A percentile compares a stretch with the other conserved stretches of the same genome.
These are phyloP conservation scores for Phialophora macrospora DNA, from an alignment of 2,329 filamentous ascomycete species.

Conservation along the genomic window DNA sequence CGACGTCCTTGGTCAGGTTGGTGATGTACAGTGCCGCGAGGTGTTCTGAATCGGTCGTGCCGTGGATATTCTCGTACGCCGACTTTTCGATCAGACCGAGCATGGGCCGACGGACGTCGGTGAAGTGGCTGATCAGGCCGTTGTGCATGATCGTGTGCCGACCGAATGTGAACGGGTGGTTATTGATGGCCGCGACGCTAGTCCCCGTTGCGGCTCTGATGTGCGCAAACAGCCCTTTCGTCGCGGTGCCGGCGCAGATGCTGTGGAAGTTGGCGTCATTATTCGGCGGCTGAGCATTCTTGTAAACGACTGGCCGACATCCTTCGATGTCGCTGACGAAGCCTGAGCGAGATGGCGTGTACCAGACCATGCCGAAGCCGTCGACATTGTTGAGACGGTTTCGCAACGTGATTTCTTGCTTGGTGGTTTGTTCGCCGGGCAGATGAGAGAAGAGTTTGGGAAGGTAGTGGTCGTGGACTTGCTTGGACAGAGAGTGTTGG, in stretches of 20 bases:
- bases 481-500: conserved; percentile 51
- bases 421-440: conserved; percentile 48
- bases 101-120: conserved; percentile 53
- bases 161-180: conserved; percentile 62
- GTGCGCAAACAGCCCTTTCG: conserved; percentile 58
- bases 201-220: conserved; percentile 58
- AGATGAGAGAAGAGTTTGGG: conserved; percentile 57
- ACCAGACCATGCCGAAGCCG: conserved; percentile 61
- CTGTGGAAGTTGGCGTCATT: conserved; percentile 61
- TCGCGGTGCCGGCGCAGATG: conserved; percentile 58
- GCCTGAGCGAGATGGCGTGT: conserved; percentile 52
- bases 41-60: conserved; percentile 60
- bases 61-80: conserved; percentile 55
- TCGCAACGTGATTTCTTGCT: conserved; percentile 48
- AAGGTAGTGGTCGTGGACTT: conserved; percentile 60
- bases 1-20: conserved; percentile 35
- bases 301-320: conserved; percentile 56
- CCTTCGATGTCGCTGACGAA: conserved; percentile 40
- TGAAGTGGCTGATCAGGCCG: conserved; percentile 56
- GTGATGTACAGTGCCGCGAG: conserved; percentile 52
- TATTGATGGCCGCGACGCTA: conserved; percentile 57
- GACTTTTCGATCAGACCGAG: conserved; percentile 53
- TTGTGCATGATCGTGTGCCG: conserved; percentile 63
- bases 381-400: conserved; percentile 62
- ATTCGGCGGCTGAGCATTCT: conserved; percentile 57